phyloP scores from a whole-genome alignment of 1,284 basidiomycete species.

The Inonotus obliquus region DNA sequence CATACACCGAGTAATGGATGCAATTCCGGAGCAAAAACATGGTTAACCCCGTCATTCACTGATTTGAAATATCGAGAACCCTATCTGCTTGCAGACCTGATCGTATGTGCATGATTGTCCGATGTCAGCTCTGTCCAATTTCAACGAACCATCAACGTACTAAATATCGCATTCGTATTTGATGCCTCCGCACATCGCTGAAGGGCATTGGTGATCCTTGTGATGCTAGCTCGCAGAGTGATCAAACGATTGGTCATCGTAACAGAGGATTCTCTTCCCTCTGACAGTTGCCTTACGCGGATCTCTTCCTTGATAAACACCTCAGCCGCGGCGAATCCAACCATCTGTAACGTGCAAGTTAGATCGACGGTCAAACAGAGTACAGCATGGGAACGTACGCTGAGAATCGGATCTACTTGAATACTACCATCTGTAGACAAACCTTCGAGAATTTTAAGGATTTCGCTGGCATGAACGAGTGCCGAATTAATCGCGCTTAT shows the following conservation, averaged over 20 bases:
- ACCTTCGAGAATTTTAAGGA: slow-evolving; percentile 5
- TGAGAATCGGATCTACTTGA: slow-evolving; percentile 24
- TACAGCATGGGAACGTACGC: slow-evolving; percentile 21
- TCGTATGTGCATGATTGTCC: not conserved
- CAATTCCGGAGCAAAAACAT: not conserved
- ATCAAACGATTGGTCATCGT: not conserved
- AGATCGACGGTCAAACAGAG: not conserved
- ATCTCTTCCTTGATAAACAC: slow-evolving; percentile 25
- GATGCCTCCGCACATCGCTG: not conserved
- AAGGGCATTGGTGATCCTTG: not conserved
- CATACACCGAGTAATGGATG: not conserved
- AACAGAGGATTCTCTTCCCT: not conserved
- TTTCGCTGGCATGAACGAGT: slow-evolving; percentile 22
- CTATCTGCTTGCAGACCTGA: not conserved
- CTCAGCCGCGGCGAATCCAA: slow-evolving; percentile 26
- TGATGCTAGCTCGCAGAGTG: not conserved
- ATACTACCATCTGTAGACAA: slow-evolving; percentile 18
- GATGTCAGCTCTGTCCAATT: not conserved
- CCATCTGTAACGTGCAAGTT: slow-evolving; percentile 19
- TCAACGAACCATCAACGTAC: not conserved
- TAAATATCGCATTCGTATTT: not conserved
- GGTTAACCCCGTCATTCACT: not conserved
- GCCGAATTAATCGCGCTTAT: slow-evolving; percentile 23
- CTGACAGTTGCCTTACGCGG: not conserved
- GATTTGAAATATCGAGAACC: not conserved